These are phyloP conservation scores for Gossypium trilobum DNA, from an alignment of 441 rosid genomes.

Conservation along the genomic window DNA sequence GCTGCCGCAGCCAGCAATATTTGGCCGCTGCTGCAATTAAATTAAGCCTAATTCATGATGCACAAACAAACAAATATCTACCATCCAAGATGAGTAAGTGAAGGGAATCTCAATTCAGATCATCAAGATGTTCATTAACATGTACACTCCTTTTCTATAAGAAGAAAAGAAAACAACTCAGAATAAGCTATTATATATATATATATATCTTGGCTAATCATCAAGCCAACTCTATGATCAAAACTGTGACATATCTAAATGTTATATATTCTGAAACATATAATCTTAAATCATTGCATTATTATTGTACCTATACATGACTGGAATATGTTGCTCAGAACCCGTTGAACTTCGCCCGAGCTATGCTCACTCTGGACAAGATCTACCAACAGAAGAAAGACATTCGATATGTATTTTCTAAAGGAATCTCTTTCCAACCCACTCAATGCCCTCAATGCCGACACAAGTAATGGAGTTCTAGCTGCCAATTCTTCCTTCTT, in stretches of 20 bases:
- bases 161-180: not conserved
- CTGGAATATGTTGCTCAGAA: constrained; percentile 55
- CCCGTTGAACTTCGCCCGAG: constrained; percentile 62
- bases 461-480: constrained; percentile 57
- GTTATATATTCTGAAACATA: not conserved
- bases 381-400: constrained; percentile 75
- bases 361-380: constrained; percentile 79
- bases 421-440: constrained; percentile 49
- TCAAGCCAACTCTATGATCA: constrained; percentile 13
- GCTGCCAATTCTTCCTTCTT: constrained; percentile 77
- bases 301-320: constrained; percentile 68
- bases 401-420: constrained; percentile 37
- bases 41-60: not conserved
- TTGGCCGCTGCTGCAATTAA: not conserved
- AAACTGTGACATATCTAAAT: constrained; percentile 19
- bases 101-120: not conserved
- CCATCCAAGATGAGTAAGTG: not conserved
- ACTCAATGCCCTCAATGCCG: constrained; percentile 48
- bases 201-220: not conserved
- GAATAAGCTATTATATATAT: constrained; percentile 9
- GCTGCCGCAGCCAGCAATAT: not conserved
- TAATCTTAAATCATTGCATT: constrained; percentile 25
- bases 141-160: not conserved
- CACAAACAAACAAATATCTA: no score
- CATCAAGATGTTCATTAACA: not conserved